Base-by-base conservation (phyloP, 2,329 filamentous ascomycete species). In the Reticulascus tulasneorum region DNA sequence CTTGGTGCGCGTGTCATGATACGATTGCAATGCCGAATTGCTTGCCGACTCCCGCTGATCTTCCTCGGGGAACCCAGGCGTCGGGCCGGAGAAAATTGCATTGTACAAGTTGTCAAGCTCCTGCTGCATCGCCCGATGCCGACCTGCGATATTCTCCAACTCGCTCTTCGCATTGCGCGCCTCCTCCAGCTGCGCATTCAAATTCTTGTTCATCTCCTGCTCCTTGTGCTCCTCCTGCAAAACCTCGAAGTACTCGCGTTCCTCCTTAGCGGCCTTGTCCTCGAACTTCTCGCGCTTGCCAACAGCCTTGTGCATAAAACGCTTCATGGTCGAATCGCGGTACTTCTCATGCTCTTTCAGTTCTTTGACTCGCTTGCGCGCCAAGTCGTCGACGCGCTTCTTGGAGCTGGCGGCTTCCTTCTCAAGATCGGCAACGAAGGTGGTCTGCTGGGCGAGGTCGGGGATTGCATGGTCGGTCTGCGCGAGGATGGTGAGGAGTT, bases 191-290 rank as follows among this genome's bases (percentile, higher is more conserved):
- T 69, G 62, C 1, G 33, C 33, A 6, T 57, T 53, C 4, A 77
- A 48, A 33, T 59, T 56, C 2, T 62, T 56, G 23, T 67, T 60
- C 31, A 63, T 48, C 24, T 67, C 61, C 29, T 66, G 62, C 26
- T 67, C 65, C 17, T 66, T 59, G 17, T 70, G 62, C 38, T 71
- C 61, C 20, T 66, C 54, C 40, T 75, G 67, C 29, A 75, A 60
- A 0, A 66, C 73, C 29, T 73, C 66, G 18, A 74, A 62, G 51
- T 76, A 79, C 43, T 77, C 73, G 27, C 59, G 55, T 51, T 78
- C 73, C 51, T 77, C 74, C 42, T 70, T 73, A 31, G 64, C 63
- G 11, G 71, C 69, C 32, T 62, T 64, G n/a, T 63, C 62, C 12
- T 60, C 55, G 44, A 73, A 74, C 33, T 66, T 66, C n/a, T 64